A percentile compares a stretch with the other conserved stretches of the same genome.
These are phyloP conservation scores for Acorus gramineus DNA, from an alignment of 106 monocot species.

Conservation along the genomic window DNA sequence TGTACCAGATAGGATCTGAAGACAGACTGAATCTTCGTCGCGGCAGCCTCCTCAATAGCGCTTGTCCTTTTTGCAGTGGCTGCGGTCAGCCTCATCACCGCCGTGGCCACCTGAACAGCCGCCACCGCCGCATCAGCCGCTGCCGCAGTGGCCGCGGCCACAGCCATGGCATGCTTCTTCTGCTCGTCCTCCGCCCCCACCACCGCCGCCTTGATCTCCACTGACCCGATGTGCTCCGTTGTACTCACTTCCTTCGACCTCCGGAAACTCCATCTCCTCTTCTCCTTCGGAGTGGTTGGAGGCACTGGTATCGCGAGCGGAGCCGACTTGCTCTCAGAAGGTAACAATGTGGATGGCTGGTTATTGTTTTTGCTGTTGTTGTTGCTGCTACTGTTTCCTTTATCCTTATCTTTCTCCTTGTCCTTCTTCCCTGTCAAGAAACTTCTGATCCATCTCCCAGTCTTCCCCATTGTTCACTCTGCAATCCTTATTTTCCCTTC, in stretches of 20 bases:
- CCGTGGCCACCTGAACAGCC: slow-evolving; percentile 45
- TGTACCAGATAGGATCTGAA: slow-evolving; percentile 60
- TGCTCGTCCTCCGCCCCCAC: slow-evolving; percentile 18
- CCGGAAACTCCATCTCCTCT: slow-evolving; percentile 57
- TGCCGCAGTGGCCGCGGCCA: slow-evolving; percentile 36
- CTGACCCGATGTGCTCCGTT: background rate
- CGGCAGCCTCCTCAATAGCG: slow-evolving; percentile 25
- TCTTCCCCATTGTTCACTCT: slow-evolving; percentile 24
- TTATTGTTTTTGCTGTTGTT: no score
- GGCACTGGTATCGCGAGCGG: background rate
- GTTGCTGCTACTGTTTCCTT: background rate
- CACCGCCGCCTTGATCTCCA: background rate
- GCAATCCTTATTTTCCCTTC: no score
- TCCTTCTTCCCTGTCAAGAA: slow-evolving; percentile 46
- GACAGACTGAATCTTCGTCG: slow-evolving; percentile 45
- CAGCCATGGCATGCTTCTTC: slow-evolving; percentile 25
- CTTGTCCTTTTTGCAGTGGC: background rate
- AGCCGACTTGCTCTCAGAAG: slow-evolving; percentile 1
- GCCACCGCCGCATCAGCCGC: slow-evolving; percentile 45
- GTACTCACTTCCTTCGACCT: slow-evolving; percentile 18
- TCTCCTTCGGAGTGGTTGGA: slow-evolving; percentile 26
- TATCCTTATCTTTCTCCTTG: slow-evolving; percentile 22
- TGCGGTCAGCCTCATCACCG: slow-evolving; percentile 25
- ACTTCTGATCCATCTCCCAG: slow-evolving; percentile 40
- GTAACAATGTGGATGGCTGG: background rate